Base-by-base conservation (phyloP, 805 yeast species). In the Barnettozyma wickerhamii region DNA sequence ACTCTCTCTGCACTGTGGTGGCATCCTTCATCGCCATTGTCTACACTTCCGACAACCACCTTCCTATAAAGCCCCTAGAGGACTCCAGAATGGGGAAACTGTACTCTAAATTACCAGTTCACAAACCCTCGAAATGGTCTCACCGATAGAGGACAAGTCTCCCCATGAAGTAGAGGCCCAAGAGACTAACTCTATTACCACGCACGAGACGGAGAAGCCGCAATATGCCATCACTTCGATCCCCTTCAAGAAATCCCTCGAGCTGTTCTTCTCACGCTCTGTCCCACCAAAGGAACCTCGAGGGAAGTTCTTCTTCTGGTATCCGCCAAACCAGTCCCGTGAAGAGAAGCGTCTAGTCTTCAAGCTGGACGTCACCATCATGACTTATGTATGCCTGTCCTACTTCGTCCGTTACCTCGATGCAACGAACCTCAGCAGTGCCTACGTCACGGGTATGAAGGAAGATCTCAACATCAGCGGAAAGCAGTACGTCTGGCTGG, bases 401-500 rank as follows among this genome's bases (percentile, higher is more conserved):
- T 46, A 36, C 13, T 46, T 46, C 18, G 72, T 74, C 39, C 77
- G 77, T 53, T 72, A 68, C 43, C 56, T 80, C 42, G 85, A 80
- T 52, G 74, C 69, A 37, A 62, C 76, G 21, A 80, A 80, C 55
- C 58, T 79, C 38, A 67, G 70, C 38, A 74, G 77, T 51, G 84
- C 84, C 1, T 79, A 77, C 48, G 74, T 74, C 24, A 66, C 75
- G 21, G 79, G 81, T 6, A 65, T 79, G 71, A 58, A 68, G 45
- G 75, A 69, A 49, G 75, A 64, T 29, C 60, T 78, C 29, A 63
- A 65, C 3, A 68, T 81, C 64, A 51, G 64, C 32, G 79, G 81
- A 10, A 74, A 75, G 49, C 48, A 51, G 28, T 46, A 41, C 15
- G 40, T 38, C 23, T 42, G 38, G 36, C 67, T 78, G 9, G 28